Evolutionary conservation across 2,329 filamentous ascomycete genomes (phyloP), one percentile per base, ranked within the genome.

Genomic region (Curvularia sp.): DNA sequence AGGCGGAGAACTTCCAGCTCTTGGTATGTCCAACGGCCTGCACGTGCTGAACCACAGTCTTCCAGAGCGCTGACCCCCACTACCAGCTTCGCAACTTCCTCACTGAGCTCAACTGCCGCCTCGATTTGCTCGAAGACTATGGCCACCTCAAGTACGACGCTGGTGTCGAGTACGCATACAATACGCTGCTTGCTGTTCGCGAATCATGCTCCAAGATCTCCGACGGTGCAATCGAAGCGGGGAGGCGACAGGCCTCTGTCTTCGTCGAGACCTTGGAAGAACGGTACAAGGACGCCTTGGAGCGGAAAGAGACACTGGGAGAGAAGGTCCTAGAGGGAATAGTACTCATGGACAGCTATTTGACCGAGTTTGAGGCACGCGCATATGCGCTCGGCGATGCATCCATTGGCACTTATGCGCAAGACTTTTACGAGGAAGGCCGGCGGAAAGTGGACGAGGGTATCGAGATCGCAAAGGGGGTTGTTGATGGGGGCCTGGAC

Each of bases 201-300:
- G 89, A 92, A 65, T 87, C 92, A 69, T 99, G 95, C 78, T 92
- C 92, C 38, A 88, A 93, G 64, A 93, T 94, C 19, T 96, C 93
- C 0, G 94, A 92, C 61, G 94, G 95, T 73, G 86, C 97, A 46
- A 87, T 98, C 66, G 95, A 93, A 55, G 91, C 91, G 36, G 93
- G 95, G 21, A 89, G 91, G 51, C 87, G 92, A 64, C 86, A 93
- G 60, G 87, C 96, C 59, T 90, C 92, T 64, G 87, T 98, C 57
- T 89, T 98, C 80, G 92, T 99, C 32, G 94, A 98, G 69, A 97
- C 93, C 0, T 82, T 99, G 13, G 95, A 99, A 77, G 84, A 85
- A 27, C 86, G 91, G 63, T 99, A 97, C 78, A 89, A 96, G 62
- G 91, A 95, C 68, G 93, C 91, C 1, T 79, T 99, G 63, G 89